Percentiles rank a stretch among this genome's conserved stretches.
phyloP scores from a whole-genome alignment of 1,284 basidiomycete genomes.

The Peniophora sp. region DNA sequence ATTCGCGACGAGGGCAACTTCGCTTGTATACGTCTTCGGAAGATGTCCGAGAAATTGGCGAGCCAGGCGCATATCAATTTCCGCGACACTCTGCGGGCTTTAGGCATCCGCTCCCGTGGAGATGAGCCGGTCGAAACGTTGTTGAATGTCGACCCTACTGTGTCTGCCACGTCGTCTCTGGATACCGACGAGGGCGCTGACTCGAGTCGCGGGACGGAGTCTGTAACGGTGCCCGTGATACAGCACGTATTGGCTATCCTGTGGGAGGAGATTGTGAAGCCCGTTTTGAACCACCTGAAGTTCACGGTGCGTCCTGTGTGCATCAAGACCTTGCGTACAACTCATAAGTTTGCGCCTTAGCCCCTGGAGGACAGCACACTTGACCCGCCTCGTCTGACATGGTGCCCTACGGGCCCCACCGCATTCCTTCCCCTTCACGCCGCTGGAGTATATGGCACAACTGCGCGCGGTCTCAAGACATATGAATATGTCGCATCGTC shows the following conservation, averaged over 20 bases:
- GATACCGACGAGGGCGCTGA: neutral
- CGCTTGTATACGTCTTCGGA: neutral
- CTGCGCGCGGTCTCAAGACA: neutral
- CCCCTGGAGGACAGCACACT: neutral
- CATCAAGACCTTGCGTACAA: neutral
- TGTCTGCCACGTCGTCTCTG: too few relatives aligned
- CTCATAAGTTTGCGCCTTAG: neutral
- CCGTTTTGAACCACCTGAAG: constrained; percentile 2
- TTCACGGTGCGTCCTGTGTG: neutral
- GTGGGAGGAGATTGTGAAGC: constrained; percentile 3
- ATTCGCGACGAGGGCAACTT: neutral
- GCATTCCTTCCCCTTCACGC: constrained; percentile 9
- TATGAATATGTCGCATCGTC: neutral
- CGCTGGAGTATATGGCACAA: constrained; percentile 2
- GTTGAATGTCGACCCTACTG: too few relatives aligned
- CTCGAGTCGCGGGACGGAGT: neutral
- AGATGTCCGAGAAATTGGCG: neutral
- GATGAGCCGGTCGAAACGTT: too few relatives aligned
- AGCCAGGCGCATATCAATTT: neutral
- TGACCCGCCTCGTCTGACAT: constrained; percentile 4
- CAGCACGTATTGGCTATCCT: neutral
- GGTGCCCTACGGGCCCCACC: constrained; percentile 6
- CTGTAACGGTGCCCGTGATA: neutral
- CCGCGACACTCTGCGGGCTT: neutral
- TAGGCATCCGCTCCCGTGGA: neutral